Conservation (phyloP, 2,329 filamentous ascomycete genomes). For the Colletotrichum coccodes region DNA sequence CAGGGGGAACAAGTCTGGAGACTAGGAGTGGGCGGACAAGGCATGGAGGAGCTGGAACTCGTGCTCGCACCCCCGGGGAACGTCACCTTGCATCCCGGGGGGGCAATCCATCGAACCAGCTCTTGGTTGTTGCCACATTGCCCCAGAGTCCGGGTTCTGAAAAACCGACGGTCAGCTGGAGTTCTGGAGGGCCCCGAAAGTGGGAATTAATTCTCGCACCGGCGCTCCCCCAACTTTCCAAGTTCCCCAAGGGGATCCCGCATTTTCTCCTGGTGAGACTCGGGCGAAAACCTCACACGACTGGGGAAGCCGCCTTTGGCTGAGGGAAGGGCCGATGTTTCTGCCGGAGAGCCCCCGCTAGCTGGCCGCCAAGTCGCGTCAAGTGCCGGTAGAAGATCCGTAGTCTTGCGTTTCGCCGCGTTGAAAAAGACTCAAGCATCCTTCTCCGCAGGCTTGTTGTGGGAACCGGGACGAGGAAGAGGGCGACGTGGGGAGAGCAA, state of each 20-base stretch:
- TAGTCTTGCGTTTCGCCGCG: background rate
- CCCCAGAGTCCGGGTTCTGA: background rate
- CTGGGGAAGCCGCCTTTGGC: constrained; percentile 3
- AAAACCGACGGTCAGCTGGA: constrained; percentile 1
- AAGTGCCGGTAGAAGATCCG: constrained; percentile 21
- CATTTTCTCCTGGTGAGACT: background rate
- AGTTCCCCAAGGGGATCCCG: constrained; percentile 29
- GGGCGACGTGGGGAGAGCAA: constrained; percentile 8
- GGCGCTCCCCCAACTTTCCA: background rate
- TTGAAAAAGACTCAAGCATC: background rate
- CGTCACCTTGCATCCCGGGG: constrained; percentile 29
- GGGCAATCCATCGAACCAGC: background rate
- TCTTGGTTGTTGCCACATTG: constrained; percentile 6
- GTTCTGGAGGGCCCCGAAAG: background rate
- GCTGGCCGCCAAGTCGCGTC: constrained; percentile 3
- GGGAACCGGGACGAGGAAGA: background rate
- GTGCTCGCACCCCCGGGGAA: constrained; percentile 18
- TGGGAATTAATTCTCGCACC: constrained; percentile 3
- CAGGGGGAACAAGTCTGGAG: background rate
- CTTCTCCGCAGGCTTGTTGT: constrained; percentile 8
- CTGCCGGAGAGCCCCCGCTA: constrained; percentile 6
- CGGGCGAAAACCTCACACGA: background rate
- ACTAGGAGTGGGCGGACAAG: background rate
- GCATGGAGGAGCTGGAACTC: background rate
- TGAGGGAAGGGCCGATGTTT: constrained; percentile 15